Base-by-base conservation (phyloP, 768 basidiomycete species). In the Kwoniella europaea region DNA sequence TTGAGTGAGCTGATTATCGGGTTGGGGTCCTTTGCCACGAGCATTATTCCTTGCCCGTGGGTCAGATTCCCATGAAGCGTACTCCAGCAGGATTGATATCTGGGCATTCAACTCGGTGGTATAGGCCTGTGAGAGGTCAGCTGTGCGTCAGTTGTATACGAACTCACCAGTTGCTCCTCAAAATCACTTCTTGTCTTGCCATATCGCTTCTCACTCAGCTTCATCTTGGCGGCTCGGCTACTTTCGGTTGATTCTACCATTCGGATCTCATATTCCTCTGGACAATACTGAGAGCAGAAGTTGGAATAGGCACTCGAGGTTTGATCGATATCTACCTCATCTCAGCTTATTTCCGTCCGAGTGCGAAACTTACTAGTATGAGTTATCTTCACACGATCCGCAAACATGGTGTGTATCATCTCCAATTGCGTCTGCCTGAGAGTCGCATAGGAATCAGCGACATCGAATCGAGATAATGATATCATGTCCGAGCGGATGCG, bases 301-400 rank as follows among this genome's bases (percentile, higher is more conserved):
- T 90, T 88, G 0, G 95, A 97, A 81, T 96, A 98, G 2, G 88
- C 86, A 76, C 92, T 90, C 67, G 90, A 90, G 0, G 94, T 95
- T 15, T 91, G 88, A 52, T 93, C 92, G 66, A 90, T 87, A 69
- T 88, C 93, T 94, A 56, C 27, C 55, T 7, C 42, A 18, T 35
- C 46, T 77, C 55, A 77, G 72, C 68, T 44, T 15, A 5, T 44
- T 18, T 9, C 10, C 22, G 6, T 16, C 18, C 27, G 7, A 50
- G 29, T 24, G 42, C 35, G 12, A 35, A 35, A 73, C 76, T 69
- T 44, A 77, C 78, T 63, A 22, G 62, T 10, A 60, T 81, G 77
- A 7, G 79, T 77, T 1, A 58, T 65, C 7, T 56, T 46, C 55
- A 82, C 22, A 10, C 78, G 70, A 10, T 78, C 74, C 15, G 72